These are phyloP conservation scores for Hydrangea macrophylla DNA, from an alignment of 148 eudicot genomes.

Conservation along the genomic window DNA sequence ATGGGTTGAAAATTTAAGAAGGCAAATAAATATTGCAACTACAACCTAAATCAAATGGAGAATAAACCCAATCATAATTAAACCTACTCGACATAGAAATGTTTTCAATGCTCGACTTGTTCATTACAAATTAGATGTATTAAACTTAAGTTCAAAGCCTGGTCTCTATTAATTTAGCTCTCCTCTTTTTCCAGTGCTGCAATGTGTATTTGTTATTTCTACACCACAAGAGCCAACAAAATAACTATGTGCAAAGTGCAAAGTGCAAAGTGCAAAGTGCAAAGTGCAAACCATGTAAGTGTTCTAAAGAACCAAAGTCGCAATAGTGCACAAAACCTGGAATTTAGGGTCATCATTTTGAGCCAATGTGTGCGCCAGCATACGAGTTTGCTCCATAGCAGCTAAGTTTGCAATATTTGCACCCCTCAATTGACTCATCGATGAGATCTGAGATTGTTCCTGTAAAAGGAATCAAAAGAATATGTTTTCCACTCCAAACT, in stretches of 20 bases:
- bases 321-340: constrained; percentile 49
- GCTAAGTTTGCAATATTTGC: constrained; percentile 66
- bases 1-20: constrained; percentile 7
- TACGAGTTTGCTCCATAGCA: constrained; percentile 95
- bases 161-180: too few species aligned
- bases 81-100: neutral
- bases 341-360: constrained; percentile 90
- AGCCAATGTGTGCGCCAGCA: constrained; percentile 89
- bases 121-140: neutral
- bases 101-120: neutral
- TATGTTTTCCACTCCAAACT: neutral
- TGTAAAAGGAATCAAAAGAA: constrained; percentile 17
- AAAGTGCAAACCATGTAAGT: constrained; percentile 2
- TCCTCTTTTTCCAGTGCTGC: neutral
- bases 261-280: too few species aligned
- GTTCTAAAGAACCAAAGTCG: constrained; percentile 3
- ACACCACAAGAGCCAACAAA: neutral
- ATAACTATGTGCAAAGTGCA: constrained; percentile 5
- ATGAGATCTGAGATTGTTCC: constrained; percentile 69
- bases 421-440: constrained; percentile 49
- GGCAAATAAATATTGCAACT: constrained; percentile 5
- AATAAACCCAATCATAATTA: constrained; percentile 4
- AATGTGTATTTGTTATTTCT: neutral
- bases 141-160: neutral
- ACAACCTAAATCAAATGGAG: neutral